Conservation (phyloP, 2,329 filamentous ascomycete genomes). For the Arthroderma sp. region DNA sequence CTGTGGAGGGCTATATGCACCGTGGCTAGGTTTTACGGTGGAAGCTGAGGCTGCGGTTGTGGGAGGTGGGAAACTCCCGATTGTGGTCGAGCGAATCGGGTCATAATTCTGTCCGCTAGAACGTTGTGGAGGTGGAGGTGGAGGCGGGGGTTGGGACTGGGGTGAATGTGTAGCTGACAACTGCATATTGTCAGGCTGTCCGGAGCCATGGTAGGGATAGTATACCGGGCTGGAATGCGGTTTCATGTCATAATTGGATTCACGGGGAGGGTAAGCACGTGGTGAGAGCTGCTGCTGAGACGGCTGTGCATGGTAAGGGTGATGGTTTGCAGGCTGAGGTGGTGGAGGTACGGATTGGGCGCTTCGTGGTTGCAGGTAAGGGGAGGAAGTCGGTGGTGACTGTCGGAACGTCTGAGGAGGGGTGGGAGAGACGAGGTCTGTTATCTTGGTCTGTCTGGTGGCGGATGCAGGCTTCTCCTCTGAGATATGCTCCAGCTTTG, state of each 20-base stretch:
- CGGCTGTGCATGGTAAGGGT: conserved; percentile 7
- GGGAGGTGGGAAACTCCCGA: conserved; percentile 27
- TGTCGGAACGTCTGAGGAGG: conserved; percentile 9
- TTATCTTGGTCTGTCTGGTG: conserved; percentile 28
- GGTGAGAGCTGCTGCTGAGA: neutral
- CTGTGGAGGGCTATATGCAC: conserved; percentile 32
- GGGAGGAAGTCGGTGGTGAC: neutral
- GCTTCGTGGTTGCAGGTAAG: no score
- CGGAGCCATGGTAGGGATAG: no score
- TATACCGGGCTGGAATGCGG: no score
- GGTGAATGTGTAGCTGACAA: conserved; percentile 3
- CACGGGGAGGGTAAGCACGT: conserved; percentile 3
- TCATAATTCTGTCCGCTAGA: conserved; percentile 78
- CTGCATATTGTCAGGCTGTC: no score
- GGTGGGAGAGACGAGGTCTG: conserved; percentile 23
- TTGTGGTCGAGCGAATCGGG: conserved; percentile 62
- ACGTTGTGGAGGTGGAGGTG: conserved; percentile 30
- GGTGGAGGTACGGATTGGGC: no score
- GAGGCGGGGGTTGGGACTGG: conserved; percentile 27
- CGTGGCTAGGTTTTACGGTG: conserved; percentile 48
- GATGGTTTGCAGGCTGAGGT: no score
- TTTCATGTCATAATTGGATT: neutral
- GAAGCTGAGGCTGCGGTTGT: conserved; percentile 27
- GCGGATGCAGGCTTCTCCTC: conserved; percentile 14
- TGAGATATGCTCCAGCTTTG: conserved; percentile 26